Base-by-base conservation (phyloP, 306 rosid species). In the Mimosa bimucronata region DNA sequence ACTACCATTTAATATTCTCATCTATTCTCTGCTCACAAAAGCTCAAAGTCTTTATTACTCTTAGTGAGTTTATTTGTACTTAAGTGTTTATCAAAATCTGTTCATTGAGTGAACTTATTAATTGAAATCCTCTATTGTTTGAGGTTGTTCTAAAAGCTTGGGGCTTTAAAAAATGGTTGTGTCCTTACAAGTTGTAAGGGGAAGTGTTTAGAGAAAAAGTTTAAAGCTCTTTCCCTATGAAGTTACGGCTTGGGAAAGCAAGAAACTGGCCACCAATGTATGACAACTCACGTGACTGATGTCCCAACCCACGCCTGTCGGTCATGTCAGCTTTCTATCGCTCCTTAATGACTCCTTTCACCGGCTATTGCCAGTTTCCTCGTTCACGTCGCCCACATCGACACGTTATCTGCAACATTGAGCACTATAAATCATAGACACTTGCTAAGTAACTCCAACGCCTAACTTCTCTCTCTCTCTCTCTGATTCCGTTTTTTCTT, bases 361-460 rank as follows among this genome's bases (percentile, higher is more conserved):
- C 89, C 77, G 86, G 86, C 74, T 75, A 84, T 21, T 28, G 34
- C 87, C 82, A 25, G 79, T 38, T 37, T 81, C 82, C 84, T 89
- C 83, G 86, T 82, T 78, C 82, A 45, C 79, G 82, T 87, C 89
- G 87, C 87, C 89, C 66, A 0, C 46, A 4, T 55, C 42, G 81
- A 42, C 89, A 81, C 85, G 83, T 81, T 76, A 77, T 37, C 19
- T 31, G 5, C 40, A 23, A 50, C 57, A 18, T 50, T 18, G 9
- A 55, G 80, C 76, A 78, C 85, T 90, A 88, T 90, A 88, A 78
- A 82, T 76, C 21, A 80, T 26, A 69, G 86, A 84, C 84, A 86
- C 82, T 81, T 82, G 90, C 88, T 91, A 87, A 82, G 79, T 80
- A 41, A 82, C 70, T 73, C 77, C 81, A 53, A 25, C 61, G 5